Evolutionary conservation across 1,284 basidiomycete genomes (phyloP), one percentile per base, ranked within the genome.

Genomic region (Sanghuangporus weigelae): DNA sequence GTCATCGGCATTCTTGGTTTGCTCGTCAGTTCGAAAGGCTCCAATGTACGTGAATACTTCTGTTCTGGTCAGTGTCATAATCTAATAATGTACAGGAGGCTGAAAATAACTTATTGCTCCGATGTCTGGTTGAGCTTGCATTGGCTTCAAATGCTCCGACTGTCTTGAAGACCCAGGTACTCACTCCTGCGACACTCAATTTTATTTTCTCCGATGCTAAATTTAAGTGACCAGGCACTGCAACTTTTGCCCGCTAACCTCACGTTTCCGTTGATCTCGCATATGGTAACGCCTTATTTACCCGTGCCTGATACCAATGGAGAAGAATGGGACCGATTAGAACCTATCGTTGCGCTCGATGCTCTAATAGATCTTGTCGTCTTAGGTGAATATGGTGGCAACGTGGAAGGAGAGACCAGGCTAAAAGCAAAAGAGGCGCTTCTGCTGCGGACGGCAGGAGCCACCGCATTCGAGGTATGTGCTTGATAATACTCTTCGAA

Each of bases 111-210:
- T 82, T 90, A 4, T 89, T 92, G 69, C 89, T 89, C 0, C 85
- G 95, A 50, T 93, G 92, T 73, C 82, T 99, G 19, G 75, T 95
- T 23, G 96, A 99, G 73, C 79, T 97, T 10, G 89, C 90, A 0
- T 81, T 99, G 23, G 91, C 95, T 3, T 96, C 94, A 36, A 97
- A 98, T 72, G 93, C 93, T 0, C 96, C 97, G 0, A 87, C 90
- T 12, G 70, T 80, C 4, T 77, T 99, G 64, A 98, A 99, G 78
- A 89, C 88, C 0, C 92, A 94, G 79, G 90, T 90, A 71, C 53
- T 58, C 16, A 36, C 57, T 11, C 21, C 11, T 39, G 14, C 35
- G 42, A 57, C 21, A 54, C 23, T 23, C 44, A 12, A 26, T 59
- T 11, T 36, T n/a, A 26, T 59, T 11, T 36, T n/a, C 19, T n/a